Conservation (phyloP, 805 yeast genomes). For the Saccharomyces jurei region DNA sequence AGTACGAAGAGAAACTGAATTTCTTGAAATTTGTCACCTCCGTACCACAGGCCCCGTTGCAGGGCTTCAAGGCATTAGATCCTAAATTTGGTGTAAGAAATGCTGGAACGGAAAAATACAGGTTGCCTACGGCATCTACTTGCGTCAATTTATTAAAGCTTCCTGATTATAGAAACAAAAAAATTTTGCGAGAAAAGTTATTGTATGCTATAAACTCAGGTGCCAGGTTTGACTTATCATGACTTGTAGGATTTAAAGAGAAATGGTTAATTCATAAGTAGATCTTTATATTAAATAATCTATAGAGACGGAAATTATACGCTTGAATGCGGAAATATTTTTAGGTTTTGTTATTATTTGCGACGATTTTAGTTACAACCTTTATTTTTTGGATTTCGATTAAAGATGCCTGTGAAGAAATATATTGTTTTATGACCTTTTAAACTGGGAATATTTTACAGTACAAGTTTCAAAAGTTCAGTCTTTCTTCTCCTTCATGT, state of each 20-base stretch:
- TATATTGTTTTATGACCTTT: too few species aligned
- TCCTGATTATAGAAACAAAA: constrained; percentile 70
- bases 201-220: constrained; percentile 72
- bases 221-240: constrained; percentile 82
- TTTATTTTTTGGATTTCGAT: too few species aligned
- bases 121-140: constrained; percentile 88
- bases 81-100: constrained; percentile 79
- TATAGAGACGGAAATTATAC: neutral
- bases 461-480: neutral
- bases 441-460: neutral
- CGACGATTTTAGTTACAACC: neutral
- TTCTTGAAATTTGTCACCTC: constrained; percentile 86
- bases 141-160: constrained; percentile 82
- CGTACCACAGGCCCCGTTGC: constrained; percentile 81
- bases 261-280: neutral
- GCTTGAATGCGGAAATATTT: neutral
- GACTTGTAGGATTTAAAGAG: neutral
- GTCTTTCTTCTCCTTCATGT: constrained; percentile 8
- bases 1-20: constrained; percentile 50
- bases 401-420: too few species aligned
- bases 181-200: constrained; percentile 50
- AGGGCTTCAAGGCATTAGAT: constrained; percentile 66
- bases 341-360: neutral
- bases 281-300: neutral
- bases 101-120: constrained; percentile 44